Percentiles rank a stretch among this genome's conserved stretches.
Evolutionary conservation across 257 asterid genomes (phyloP).

Genomic region (Handroanthus guayacan): DNA sequence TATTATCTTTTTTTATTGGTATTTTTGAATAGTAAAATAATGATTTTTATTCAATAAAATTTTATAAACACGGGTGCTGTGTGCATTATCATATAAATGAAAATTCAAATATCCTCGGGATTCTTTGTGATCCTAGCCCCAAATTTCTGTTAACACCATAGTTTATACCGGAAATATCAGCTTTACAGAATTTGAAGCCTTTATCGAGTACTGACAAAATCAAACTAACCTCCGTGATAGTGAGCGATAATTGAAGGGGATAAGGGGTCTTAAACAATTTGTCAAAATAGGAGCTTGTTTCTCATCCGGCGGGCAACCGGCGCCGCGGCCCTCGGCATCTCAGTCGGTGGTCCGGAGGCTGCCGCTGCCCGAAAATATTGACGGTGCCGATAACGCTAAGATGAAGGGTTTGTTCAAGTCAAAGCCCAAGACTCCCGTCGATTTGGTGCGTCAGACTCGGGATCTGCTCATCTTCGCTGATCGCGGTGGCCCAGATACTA

Average conservation of each 20-base stretch:
- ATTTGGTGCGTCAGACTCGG: slow-evolving; percentile 85
- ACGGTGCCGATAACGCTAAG: slow-evolving; percentile 46
- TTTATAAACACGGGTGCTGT: too few relatives aligned
- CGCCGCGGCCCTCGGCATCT: slow-evolving; percentile 57
- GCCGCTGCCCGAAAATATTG: slow-evolving; percentile 42
- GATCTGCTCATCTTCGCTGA: slow-evolving; percentile 78
- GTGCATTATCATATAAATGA: not conserved
- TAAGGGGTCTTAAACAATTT: not conserved
- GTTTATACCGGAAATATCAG: slow-evolving; percentile 25
- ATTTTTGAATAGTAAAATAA: too few relatives aligned
- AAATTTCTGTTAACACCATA: slow-evolving; percentile 22
- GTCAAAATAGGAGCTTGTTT: slow-evolving; percentile 76
- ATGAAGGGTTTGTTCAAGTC: slow-evolving; percentile 85
- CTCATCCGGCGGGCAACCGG: slow-evolving; percentile 60
- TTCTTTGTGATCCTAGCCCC: slow-evolving; percentile 5
- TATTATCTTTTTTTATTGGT: too few relatives aligned
- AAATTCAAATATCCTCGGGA: slow-evolving; percentile 34
- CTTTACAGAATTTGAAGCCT: not conserved
- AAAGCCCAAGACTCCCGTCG: slow-evolving; percentile 86
- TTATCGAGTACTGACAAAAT: not conserved
- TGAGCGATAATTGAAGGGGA: not conserved
- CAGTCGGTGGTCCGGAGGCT: slow-evolving; percentile 54
- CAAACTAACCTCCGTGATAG: not conserved
- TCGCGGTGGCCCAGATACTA: slow-evolving; percentile 54
- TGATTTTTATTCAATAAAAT: too few relatives aligned